Percentiles rank a stretch among this genome's conserved stretches.
Evolutionary conservation across 441 rosid species (phyloP).

Genomic region (Rhodomyrtus psidioides): DNA sequence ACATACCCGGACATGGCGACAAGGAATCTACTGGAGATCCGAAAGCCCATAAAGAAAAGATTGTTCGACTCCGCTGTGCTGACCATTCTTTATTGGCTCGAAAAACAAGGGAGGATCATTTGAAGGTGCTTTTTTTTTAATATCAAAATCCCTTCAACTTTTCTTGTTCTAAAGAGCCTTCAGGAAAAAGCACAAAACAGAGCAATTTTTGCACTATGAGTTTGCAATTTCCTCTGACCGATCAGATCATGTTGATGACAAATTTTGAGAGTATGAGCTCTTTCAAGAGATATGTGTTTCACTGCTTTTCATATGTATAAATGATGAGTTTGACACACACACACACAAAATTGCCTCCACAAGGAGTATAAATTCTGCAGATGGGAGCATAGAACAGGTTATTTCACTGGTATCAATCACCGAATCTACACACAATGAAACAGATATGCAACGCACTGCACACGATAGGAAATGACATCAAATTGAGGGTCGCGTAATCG

Average conservation of each 20-base stretch:
- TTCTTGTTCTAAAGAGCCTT: neutral
- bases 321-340: too few species aligned
- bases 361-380: neutral
- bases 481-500: neutral
- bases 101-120: conserved; percentile 36
- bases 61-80: conserved; percentile 78
- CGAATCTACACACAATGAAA: neutral
- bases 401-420: neutral
- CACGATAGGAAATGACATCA: neutral
- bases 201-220: neutral
- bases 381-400: neutral
- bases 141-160: neutral
- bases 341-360: too few species aligned
- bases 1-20: conserved; percentile 36
- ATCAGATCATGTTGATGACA: neutral
- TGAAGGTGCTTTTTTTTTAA: neutral
- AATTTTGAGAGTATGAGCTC: neutral
- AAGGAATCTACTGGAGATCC: conserved; percentile 50
- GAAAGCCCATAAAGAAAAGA: conserved; percentile 79
- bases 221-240: neutral
- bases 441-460: neutral
- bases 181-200: neutral
- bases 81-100: conserved; percentile 46
- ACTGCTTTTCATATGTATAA: too few species aligned
- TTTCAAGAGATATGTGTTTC: neutral